Conservation (phyloP, 2,329 filamentous ascomycete genomes). For the Aureobasidium sp. region DNA sequence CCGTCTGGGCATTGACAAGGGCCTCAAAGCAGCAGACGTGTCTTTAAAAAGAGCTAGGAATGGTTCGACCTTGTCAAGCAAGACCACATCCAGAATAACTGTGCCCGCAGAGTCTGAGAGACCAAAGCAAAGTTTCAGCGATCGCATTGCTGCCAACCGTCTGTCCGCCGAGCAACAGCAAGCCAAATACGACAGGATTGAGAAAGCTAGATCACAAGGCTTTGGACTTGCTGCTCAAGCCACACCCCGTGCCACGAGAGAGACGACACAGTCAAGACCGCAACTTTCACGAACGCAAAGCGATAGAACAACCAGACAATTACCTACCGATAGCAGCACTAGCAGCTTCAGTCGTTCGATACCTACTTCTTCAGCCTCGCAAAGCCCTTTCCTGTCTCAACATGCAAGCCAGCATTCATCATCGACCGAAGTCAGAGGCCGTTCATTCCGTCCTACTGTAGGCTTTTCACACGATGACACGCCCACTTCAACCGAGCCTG, state of each 20-base stretch:
- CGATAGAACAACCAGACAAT: background rate
- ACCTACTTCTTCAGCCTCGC: background rate
- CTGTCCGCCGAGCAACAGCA: slow-evolving; percentile 36
- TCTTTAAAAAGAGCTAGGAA: slow-evolving; percentile 65
- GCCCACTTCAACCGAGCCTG: slow-evolving; percentile 15
- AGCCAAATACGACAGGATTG: slow-evolving; percentile 38
- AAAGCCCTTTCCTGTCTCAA: background rate
- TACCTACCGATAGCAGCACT: background rate
- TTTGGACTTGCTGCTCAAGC: slow-evolving; percentile 20
- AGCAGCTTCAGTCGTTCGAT: slow-evolving; percentile 5
- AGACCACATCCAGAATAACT: background rate
- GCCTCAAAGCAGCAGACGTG: slow-evolving; percentile 69
- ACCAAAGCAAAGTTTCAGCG: slow-evolving; percentile 63
- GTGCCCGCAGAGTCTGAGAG: slow-evolving; percentile 15
- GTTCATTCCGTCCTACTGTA: background rate
- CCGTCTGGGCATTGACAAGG: slow-evolving; percentile 83
- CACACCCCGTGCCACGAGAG: background rate
- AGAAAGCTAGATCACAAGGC: slow-evolving; percentile 33
- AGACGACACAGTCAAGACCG: background rate
- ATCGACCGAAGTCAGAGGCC: background rate
- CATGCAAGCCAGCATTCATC: background rate
- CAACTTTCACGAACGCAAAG: background rate
- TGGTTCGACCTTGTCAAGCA: slow-evolving; percentile 24
- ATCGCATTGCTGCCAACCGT: slow-evolving; percentile 67
- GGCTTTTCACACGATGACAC: background rate